Evolutionary conservation across 2,329 filamentous ascomycete species (phyloP), one percentile per base, ranked within the genome.

Genomic region (Claviceps sp.): DNA sequence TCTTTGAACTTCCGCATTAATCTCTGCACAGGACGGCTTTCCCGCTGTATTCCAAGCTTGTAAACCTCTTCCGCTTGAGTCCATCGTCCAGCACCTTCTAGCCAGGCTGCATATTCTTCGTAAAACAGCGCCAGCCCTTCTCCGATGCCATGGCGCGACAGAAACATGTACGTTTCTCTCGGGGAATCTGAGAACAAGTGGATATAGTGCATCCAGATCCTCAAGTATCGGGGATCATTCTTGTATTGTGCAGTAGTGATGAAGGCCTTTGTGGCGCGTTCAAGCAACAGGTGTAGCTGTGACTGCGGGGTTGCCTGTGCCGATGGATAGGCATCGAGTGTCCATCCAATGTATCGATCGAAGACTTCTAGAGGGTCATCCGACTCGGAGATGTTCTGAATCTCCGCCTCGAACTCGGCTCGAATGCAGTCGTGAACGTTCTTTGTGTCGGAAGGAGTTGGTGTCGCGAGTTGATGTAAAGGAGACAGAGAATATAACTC

Each of bases 341-440:
- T 95, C 93, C 93, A 98, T 69, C 88, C 88, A 53, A 97, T 88
- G 65, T 98, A 98, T 65, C 93, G 84, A 66, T 97, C 91, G 71
- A 88, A 98, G 55, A 96, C 79, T 62, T 97, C 93, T 47, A 98
- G 81, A 1, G 93, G 93, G 62, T 98, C 93, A 64, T 98, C 93
- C 0, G 87, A 88, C 65, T 98, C 93, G 56, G 81, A 79, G 49
- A 94, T 83, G 47, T 75, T 79, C 44, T 81, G 76, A 18, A 97
- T 70, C 67, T 97, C 93, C 13, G 81, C 78, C 68, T 98, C 93
- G 61, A 88, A 97, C 62, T 91, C 85, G 60, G 85, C 81, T 58
- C 91, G 81, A 59, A 86, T 85, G 52, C 78, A 79, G 64, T 91
- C 84, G 70, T 95, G 87, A 57, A 88, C 74, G 59, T 85, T 87